These are phyloP conservation scores for Vitis hybrid DNA, from an alignment of 177 flowering plant species.

Conservation along the genomic window DNA sequence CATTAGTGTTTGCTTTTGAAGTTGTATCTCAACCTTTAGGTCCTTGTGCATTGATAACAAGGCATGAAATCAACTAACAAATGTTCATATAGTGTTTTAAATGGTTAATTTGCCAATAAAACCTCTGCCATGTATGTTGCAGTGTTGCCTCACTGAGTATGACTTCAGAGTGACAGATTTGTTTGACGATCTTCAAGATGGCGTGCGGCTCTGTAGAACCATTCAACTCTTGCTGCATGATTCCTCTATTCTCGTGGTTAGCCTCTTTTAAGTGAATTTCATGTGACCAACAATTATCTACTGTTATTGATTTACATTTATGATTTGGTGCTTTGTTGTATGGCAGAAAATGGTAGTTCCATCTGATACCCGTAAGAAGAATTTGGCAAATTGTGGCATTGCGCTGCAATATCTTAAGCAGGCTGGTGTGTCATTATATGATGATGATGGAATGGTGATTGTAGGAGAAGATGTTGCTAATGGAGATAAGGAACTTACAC, in stretches of 20 bases:
- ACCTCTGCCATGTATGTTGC: constrained; percentile 19
- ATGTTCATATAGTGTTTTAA: background rate
- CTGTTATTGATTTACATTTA: background rate
- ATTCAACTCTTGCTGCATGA: constrained; percentile 72
- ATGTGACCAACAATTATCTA: background rate
- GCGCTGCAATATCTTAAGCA: constrained; percentile 70
- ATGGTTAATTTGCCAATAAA: background rate
- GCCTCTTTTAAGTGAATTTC: constrained; percentile 7
- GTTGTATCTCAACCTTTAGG: background rate
- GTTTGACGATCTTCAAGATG: constrained; percentile 87
- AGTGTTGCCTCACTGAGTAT: constrained; percentile 77
- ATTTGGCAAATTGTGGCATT: constrained; percentile 63
- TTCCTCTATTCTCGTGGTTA: constrained; percentile 74
- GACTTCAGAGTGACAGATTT: constrained; percentile 68
- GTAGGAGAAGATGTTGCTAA: constrained; percentile 68
- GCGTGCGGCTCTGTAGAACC: constrained; percentile 83
- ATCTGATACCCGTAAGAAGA: constrained; percentile 74
- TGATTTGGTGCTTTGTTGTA: constrained; percentile 14
- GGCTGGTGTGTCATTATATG: constrained; percentile 62
- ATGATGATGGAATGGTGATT: constrained; percentile 74
- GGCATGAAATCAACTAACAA: background rate
- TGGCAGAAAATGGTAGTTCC: constrained; percentile 82
- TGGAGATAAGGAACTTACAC: constrained; percentile 80
- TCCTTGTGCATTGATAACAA: background rate
- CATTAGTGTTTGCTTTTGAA: background rate